phyloP scores from a whole-genome alignment of 129 eudicot species.

The carrot (Daucus carota) region DH1_v3.0 NC_030381.2:48724501-48725000 shows the following conservation, averaged over 20 bases:
- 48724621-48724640: background rate
- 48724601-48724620: conserved; percentile 32
- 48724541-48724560: conserved; percentile 46
- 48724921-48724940: too few relatives aligned
- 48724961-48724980: too few relatives aligned
- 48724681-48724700: background rate
- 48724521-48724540: conserved; percentile 42
- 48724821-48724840: too few relatives aligned
- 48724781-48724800: background rate
- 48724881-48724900: too few relatives aligned
- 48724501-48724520: conserved; percentile 70
- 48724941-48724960: too few relatives aligned
- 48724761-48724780: background rate
- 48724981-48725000: too few relatives aligned
- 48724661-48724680: background rate
- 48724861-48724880: too few relatives aligned
- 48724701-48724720: background rate
- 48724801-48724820: too few relatives aligned
- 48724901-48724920: too few relatives aligned
- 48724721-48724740: background rate
- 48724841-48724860: too few relatives aligned
- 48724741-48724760: too few relatives aligned
- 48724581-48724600: conserved; percentile 46
- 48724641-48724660: background rate
- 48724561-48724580: conserved; percentile 53